phyloP scores from a whole-genome alignment of 139 green algal species.

The Spirogloea muscicola region DNA sequence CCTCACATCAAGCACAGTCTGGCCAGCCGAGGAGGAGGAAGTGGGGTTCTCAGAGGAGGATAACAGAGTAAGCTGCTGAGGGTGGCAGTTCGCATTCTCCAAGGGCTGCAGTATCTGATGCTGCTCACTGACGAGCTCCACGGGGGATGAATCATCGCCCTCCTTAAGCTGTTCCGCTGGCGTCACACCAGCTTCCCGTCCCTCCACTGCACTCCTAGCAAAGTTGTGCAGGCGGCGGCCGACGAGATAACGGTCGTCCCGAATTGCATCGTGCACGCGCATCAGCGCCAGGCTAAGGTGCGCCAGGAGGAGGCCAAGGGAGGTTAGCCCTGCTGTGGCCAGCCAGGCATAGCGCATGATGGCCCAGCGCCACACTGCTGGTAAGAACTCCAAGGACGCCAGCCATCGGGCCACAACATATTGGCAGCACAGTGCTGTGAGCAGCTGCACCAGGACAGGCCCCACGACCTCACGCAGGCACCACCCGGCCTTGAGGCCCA shows the following conservation, averaged over 20 bases:
- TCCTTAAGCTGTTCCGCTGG: no score
- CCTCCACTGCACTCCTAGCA: background rate
- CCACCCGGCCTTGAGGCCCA: constrained; percentile 5
- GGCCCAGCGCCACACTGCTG: constrained; percentile 2
- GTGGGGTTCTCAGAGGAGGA: no score
- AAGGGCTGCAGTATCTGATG: no score
- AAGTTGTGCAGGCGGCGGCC: constrained; percentile 36
- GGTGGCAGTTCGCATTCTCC: no score
- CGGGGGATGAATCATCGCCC: no score
- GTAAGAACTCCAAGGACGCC: constrained; percentile 14
- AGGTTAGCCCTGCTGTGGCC: no score
- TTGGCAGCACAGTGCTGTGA: constrained; percentile 36
- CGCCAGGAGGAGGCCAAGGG: constrained; percentile 2
- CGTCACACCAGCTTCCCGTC: no score
- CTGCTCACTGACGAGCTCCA: no score
- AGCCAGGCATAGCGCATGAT: constrained; percentile 34
- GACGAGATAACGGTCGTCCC: constrained; percentile 45
- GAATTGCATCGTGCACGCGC: constrained; percentile 38
- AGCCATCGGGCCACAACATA: constrained; percentile 33
- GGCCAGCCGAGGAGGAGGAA: no score
- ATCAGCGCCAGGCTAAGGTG: constrained; percentile 7
- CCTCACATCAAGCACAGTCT: no score
- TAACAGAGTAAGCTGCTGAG: no score
- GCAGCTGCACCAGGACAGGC: constrained; percentile 39
- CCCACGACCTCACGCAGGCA: constrained; percentile 27